These are phyloP conservation scores for Trifolium dubium DNA, from an alignment of 306 rosid genomes.

Conservation along the genomic window DNA sequence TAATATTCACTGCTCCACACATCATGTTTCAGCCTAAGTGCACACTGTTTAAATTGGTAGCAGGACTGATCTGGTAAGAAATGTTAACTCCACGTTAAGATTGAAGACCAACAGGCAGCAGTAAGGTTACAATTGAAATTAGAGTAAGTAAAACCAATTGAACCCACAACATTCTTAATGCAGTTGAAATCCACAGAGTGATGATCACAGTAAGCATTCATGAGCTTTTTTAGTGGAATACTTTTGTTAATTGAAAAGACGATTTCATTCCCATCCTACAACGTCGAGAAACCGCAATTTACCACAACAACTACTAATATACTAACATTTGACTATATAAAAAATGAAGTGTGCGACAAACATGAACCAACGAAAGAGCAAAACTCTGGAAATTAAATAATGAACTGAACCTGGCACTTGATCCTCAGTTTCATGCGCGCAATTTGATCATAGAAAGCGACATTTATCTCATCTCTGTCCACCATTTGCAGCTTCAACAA, in stretches of 20 bases:
- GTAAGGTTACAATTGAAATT: too few relatives aligned
- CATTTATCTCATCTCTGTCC: not conserved
- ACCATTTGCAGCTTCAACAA: not conserved
- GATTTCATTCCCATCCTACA: not conserved
- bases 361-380: not conserved
- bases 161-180: too few relatives aligned
- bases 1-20: too few relatives aligned
- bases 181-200: not conserved
- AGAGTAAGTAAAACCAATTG: too few relatives aligned
- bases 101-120: too few relatives aligned
- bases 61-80: too few relatives aligned
- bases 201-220: not conserved
- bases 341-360: not conserved
- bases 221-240: not conserved
- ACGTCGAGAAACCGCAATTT: not conserved
- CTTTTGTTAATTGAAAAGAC: not conserved
- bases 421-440: not conserved
- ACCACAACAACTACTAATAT: too few relatives aligned
- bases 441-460: not conserved
- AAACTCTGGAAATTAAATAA: not conserved
- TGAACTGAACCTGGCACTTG: not conserved
- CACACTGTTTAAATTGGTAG: too few relatives aligned
- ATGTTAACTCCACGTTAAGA: too few relatives aligned
- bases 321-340: too few relatives aligned
- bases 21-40: too few relatives aligned